Evolutionary conservation across 2,329 filamentous ascomycete species (phyloP), one percentile per base, ranked within the genome.

Genomic region (Nigrospora sphaerica): DNA sequence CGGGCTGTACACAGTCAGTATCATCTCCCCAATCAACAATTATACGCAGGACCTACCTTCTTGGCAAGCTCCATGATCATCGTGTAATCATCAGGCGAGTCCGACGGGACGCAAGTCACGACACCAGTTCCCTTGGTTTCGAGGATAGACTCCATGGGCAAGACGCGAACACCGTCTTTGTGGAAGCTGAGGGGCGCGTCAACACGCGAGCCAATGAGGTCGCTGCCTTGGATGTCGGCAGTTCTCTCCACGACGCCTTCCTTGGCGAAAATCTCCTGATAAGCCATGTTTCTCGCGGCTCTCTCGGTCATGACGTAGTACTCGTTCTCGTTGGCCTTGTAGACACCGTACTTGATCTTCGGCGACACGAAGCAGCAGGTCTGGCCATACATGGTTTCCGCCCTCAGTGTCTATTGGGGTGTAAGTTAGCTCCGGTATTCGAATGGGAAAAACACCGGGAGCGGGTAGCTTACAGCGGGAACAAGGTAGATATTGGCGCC

Each of bases 361-460:
- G 93, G 92, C 4, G 90, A 88, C 41, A 98, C 88, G 57, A 97
- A 98, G 65, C 91, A 95, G 70, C 88, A 95, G 4, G 84, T 95
- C 68, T 97, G 93, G 36, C 95, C 95, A 63, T 97, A 98, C 92
- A 98, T 97, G 33, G 93, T 98, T 74, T 98, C 93, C 3, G 93
- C 89, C 51, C 93, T 80, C 51, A 98, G 78, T 46, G 93, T 97
- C 23, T 28, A 28, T 28, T 6, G 23, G 23, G 10, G 23, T 9
- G 10, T 2, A 9, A 28, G 23, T 28, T 10, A 28, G 23, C 5
- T 10, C 23, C 7, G 23, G 7, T 28, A 7, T 10, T 28, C 7
- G 23, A 28, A 28, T 9, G 23, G 7, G 6, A 10, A 28, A 4
- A 28, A 28, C 5, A 28, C 6, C 23, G 23, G 23, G 23, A 28